Conservation (phyloP, 768 basidiomycete species). For the Cystofilobasidium macerans region DNA sequence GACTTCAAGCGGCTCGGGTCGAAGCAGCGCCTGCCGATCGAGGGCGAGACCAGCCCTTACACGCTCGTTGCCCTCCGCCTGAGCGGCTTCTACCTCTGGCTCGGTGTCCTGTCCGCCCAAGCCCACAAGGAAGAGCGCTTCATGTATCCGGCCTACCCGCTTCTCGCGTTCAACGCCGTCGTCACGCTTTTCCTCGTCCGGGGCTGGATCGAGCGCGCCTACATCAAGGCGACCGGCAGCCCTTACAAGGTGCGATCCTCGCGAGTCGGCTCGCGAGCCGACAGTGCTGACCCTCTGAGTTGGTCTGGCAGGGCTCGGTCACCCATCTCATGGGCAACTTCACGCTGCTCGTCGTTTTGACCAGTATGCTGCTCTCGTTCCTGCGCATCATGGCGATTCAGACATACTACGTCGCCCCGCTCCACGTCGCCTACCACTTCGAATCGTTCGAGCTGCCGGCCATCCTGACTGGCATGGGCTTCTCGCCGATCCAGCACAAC, state of each 20-base stretch:
- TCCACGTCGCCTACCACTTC: constrained; percentile 58
- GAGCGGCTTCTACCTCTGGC: constrained; percentile 88
- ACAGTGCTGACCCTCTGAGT: too few relatives aligned
- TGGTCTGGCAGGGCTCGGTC: constrained; percentile 55
- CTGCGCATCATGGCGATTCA: constrained; percentile 71
- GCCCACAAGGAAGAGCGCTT: constrained; percentile 98
- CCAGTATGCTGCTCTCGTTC: constrained; percentile 58
- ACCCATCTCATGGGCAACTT: constrained; percentile 62
- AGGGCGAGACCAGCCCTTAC: constrained; percentile 53
- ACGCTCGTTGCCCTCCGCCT: constrained; percentile 63
- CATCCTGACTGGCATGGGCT: constrained; percentile 62
- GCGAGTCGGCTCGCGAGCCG: neutral
- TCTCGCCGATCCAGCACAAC: constrained; percentile 43
- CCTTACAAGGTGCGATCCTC: constrained; percentile 59
- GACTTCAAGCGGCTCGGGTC: constrained; percentile 63
- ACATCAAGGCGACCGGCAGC: constrained; percentile 64
- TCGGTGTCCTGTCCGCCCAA: constrained; percentile 63
- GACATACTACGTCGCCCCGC: constrained; percentile 82
- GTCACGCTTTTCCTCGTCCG: constrained; percentile 72
- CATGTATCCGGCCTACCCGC: constrained; percentile 85
- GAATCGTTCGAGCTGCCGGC: constrained; percentile 69
- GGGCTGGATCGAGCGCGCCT: constrained; percentile 72
- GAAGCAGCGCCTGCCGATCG: constrained; percentile 43
- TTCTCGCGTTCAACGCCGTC: constrained; percentile 88
- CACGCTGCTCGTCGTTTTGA: constrained; percentile 59